These are phyloP conservation scores for Meredithiella fracta DNA, from an alignment of 2,329 filamentous ascomycete species.

Conservation along the genomic window DNA sequence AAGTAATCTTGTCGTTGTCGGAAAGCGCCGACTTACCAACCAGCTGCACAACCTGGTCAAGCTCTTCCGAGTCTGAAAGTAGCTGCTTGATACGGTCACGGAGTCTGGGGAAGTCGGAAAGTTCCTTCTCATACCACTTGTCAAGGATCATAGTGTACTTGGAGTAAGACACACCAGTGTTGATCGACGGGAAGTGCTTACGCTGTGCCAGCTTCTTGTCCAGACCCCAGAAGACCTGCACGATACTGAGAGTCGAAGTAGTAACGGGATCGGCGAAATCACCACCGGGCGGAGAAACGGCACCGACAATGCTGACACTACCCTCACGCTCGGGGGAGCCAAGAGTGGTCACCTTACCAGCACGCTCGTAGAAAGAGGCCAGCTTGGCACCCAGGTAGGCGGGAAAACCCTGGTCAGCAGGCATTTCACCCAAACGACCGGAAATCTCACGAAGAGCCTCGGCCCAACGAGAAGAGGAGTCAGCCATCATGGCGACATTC, in stretches of 20 bases:
- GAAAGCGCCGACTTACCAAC: constrained; percentile 95
- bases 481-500: constrained; percentile 98
- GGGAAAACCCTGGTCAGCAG: constrained; percentile 97
- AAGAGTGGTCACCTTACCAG: constrained; percentile 68
- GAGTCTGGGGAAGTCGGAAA: constrained; percentile 83
- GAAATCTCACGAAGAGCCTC: constrained; percentile 98
- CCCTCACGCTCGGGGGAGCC: constrained; percentile 79
- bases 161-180: constrained; percentile 85
- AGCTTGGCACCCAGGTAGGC: constrained; percentile 94
- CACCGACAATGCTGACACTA: constrained; percentile 93
- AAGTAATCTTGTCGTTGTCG: constrained; percentile 93
- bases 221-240: constrained; percentile 98
- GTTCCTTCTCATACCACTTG: constrained; percentile 87
- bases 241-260: constrained; percentile 81
- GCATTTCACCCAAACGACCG: constrained; percentile 97
- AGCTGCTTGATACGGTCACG: constrained; percentile 89
- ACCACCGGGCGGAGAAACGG: constrained; percentile 91
- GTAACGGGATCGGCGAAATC: constrained; percentile 99
- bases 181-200: constrained; percentile 98
- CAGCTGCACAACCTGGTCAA: constrained; percentile 96
- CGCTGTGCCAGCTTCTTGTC: constrained; percentile 99
- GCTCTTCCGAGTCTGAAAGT: constrained; percentile 84
- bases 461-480: constrained; percentile 95
- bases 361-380: constrained; percentile 97
- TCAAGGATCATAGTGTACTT: constrained; percentile 86